Evolutionary conservation across 129 eudicot genomes (phyloP).

Genomic region (Saussurea involucrata): DNA sequence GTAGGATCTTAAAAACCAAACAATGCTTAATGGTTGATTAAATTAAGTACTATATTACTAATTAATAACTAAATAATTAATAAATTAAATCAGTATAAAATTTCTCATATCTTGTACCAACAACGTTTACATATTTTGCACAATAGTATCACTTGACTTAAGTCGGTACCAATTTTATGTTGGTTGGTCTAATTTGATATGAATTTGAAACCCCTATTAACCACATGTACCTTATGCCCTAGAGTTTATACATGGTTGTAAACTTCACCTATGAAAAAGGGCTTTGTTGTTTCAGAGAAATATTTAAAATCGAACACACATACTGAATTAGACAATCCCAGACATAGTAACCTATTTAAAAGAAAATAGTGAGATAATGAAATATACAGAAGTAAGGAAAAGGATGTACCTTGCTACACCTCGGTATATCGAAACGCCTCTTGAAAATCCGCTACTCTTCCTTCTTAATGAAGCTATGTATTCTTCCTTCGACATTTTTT

Average conservation of each 20-base stretch:
- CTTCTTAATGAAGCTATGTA: conserved; percentile 52
- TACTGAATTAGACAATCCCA: neutral
- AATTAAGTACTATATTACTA: too few species aligned
- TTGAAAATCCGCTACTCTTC: conserved; percentile 67
- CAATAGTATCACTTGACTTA: too few species aligned
- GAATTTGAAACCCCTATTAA: neutral
- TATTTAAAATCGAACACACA: neutral
- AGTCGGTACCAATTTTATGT: too few species aligned
- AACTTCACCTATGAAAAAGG: neutral
- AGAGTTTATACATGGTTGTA: neutral
- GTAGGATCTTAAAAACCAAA: too few species aligned
- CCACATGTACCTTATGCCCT: neutral
- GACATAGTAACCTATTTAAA: neutral
- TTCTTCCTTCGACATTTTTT: conserved; percentile 48
- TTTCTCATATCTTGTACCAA: neutral
- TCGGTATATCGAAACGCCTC: conserved; percentile 73
- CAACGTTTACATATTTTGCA: neutral
- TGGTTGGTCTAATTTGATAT: neutral
- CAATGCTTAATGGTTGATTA: too few species aligned
- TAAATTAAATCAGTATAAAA: too few species aligned
- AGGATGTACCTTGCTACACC: conserved; percentile 70
- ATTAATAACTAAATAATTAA: too few species aligned
- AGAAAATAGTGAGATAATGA: neutral
- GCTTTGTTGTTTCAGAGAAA: neutral
- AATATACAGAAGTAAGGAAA: neutral